phyloP scores from a whole-genome alignment of 2,329 filamentous ascomycete genomes.

The Penicillium glabrum region DNA sequence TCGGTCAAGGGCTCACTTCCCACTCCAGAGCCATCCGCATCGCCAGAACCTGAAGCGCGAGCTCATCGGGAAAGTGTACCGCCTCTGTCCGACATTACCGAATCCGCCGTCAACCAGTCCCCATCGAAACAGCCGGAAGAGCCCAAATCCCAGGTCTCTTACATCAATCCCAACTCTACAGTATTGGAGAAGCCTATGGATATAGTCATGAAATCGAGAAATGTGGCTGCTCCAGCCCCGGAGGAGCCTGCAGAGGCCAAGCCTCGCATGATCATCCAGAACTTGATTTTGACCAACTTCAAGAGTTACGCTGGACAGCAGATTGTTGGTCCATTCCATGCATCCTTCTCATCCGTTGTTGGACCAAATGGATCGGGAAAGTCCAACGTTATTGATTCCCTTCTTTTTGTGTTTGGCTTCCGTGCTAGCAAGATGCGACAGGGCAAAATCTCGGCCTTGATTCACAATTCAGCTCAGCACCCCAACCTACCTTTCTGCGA shows the following conservation, averaged over 20 bases:
- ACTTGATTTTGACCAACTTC: constrained; percentile 92
- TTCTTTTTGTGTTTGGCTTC: constrained; percentile 99
- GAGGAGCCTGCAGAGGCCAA: constrained; percentile 77
- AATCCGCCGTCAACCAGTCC: constrained; percentile 63
- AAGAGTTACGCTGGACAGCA: constrained; percentile 97
- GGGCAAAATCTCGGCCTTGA: constrained; percentile 95
- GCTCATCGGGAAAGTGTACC: constrained; percentile 49
- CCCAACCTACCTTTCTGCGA: constrained; percentile 89
- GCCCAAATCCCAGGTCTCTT: constrained; percentile 54
- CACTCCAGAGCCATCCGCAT: constrained; percentile 54
- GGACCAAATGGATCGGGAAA: constrained; percentile 98
- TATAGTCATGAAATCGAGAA: constrained; percentile 84
- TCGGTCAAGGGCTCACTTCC: constrained; percentile 44
- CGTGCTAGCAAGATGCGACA: constrained; percentile 99
- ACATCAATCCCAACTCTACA: constrained; percentile 73
- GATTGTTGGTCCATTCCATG: constrained; percentile 93
- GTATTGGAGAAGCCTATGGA: constrained; percentile 88
- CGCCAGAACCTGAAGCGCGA: constrained; percentile 47
- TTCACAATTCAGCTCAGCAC: constrained; percentile 90
- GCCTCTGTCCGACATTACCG: constrained; percentile 73
- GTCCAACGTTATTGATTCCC: constrained; percentile 96
- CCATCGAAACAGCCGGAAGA: constrained; percentile 43
- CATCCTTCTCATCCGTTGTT: constrained; percentile 96
- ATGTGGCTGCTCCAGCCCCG: constrained; percentile 61
- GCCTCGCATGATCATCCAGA: constrained; percentile 86